Conservation (phyloP, 768 basidiomycete genomes). For the Tephrocybe sp. region DNA sequence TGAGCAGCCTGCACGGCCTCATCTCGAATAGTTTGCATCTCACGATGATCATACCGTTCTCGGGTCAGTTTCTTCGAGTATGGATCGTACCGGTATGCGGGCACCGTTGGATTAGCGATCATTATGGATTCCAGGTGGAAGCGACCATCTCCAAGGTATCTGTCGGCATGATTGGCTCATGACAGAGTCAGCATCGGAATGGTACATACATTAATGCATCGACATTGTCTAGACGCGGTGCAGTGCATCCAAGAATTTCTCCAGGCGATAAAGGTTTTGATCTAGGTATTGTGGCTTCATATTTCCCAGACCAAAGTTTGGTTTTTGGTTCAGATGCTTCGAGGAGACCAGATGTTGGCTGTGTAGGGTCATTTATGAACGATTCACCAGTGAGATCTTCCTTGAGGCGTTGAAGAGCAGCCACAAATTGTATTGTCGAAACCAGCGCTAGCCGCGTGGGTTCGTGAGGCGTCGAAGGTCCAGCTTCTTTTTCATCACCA, state of each 20-base stretch:
- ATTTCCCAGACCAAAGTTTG: constrained; percentile 56
- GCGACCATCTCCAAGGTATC: constrained; percentile 96
- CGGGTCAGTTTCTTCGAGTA: constrained; percentile 96
- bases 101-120: constrained; percentile 96
- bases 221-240: constrained; percentile 71
- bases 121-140: constrained; percentile 99
- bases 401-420: constrained; percentile 84
- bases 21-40: constrained; percentile 78
- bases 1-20: constrained; percentile 76
- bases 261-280: constrained; percentile 94
- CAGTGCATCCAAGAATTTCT: constrained; percentile 96
- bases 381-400: constrained; percentile 62
- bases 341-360: constrained; percentile 3
- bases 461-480: constrained; percentile 17
- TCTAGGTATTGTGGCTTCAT: constrained; percentile 76
- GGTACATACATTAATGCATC: constrained; percentile 85
- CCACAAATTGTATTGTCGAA: constrained; percentile 97
- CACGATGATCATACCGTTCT: constrained; percentile 84
- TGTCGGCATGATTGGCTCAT: constrained; percentile 25
- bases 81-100: constrained; percentile 97
- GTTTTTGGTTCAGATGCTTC: constrained; percentile 14
- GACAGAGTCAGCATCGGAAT: not conserved
- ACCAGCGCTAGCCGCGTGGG: constrained; percentile 85
- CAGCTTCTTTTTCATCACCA: constrained; percentile 10
- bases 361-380: constrained; percentile 16